Conservation (phyloP, 2,329 filamentous ascomycete species). For the Chrysosporium queenslandicum region DNA sequence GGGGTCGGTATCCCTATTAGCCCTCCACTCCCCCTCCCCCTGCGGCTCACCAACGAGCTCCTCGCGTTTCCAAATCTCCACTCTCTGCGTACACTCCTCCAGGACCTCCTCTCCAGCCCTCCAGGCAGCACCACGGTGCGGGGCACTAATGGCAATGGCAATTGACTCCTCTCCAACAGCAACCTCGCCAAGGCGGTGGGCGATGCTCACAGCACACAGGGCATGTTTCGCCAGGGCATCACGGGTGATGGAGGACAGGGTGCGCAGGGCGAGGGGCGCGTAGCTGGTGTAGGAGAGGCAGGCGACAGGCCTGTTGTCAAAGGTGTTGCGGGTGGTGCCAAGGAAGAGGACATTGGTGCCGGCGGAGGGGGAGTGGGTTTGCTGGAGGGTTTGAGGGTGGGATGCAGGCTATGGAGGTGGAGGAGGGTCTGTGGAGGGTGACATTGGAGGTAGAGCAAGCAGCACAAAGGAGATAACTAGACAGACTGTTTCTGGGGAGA, state of each 20-base stretch:
- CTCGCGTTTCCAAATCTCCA: constrained; percentile 95
- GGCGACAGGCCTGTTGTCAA: constrained; percentile 33
- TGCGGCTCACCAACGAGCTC: constrained; percentile 60
- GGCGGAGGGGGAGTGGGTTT: constrained; percentile 34
- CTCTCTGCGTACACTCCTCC: constrained; percentile 71
- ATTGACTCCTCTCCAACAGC: constrained; percentile 91
- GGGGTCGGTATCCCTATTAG: constrained; percentile 63
- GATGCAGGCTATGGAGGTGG: too few species aligned
- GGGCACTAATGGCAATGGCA: constrained; percentile 71
- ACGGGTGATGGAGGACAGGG: constrained; percentile 31
- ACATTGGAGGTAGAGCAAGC: too few species aligned
- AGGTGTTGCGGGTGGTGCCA: constrained; percentile 38
- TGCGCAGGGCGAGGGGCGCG: constrained; percentile 34
- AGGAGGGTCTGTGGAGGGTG: too few species aligned
- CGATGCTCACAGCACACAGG: constrained; percentile 64
- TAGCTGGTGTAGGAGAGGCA: constrained; percentile 40
- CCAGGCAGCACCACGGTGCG: constrained; percentile 80
- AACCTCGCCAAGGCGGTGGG: constrained; percentile 75
- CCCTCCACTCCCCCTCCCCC: constrained; percentile 66
- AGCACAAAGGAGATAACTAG: too few species aligned
- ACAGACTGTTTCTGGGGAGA: too few species aligned
- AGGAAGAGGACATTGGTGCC: constrained; percentile 41
- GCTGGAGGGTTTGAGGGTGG: too few species aligned
- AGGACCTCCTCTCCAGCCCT: constrained; percentile 77
- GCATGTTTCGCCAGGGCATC: constrained; percentile 47